Evolutionary conservation across 345 rosid species (phyloP).

Genomic region (Atalantia buxifolia): DNA sequence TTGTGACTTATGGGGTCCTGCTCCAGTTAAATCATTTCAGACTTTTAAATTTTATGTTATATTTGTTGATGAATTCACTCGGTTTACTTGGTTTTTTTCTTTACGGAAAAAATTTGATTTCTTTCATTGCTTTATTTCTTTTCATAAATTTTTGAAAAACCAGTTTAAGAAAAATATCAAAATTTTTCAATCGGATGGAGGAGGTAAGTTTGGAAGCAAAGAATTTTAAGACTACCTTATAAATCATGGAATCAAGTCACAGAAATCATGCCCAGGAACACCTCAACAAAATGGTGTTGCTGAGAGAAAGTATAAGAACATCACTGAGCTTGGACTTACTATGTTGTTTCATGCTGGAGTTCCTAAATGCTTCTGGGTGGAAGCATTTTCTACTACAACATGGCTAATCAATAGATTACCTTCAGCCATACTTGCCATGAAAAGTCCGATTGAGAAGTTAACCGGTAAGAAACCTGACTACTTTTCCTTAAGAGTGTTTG

Average conservation of each 20-base stretch:
- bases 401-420: background rate
- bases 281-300: background rate
- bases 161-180: background rate
- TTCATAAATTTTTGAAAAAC: background rate
- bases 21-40: background rate
- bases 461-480: background rate
- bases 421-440: background rate
- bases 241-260: background rate
- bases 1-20: background rate
- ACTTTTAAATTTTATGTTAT: background rate
- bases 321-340: too few species aligned
- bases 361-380: background rate
- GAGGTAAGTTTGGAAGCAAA: background rate
- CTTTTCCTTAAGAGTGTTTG: background rate
- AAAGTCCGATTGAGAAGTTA: background rate
- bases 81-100: background rate
- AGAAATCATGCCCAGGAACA: background rate
- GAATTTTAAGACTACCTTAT: too few species aligned
- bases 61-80: background rate
- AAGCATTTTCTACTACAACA: background rate
- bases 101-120: background rate
- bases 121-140: background rate
- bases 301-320: background rate
- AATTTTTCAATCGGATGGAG: background rate
- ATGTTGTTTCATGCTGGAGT: too few species aligned